Base-by-base conservation (phyloP, 805 yeast species). In the Diddensiella caesifluorescens region DNA sequence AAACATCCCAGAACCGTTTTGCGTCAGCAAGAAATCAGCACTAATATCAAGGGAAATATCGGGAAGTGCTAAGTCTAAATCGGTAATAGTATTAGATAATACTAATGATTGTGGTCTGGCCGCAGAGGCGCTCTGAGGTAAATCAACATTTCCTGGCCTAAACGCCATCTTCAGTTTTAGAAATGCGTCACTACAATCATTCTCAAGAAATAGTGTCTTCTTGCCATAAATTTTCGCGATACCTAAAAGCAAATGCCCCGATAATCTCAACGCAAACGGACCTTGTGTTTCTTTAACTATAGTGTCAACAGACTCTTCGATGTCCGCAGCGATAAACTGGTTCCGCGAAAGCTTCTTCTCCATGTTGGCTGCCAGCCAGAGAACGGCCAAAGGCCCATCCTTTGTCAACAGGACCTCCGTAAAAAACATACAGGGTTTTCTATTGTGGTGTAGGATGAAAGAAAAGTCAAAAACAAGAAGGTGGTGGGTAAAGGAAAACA, bases 291-390 rank as follows among this genome's bases (percentile, higher is more conserved):
- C 61, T 22, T 65, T 69, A 31, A 75, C 79, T 51, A 83, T 78
- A 18, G 84, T 87, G 46, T 71, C 68, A 22, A 82, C 75, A 13
- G 89, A 80, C 46, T 78, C 73, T 10, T 74, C 58, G 44, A 89
- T 79, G 52, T 83, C 75, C 10, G 95, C 81, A 52, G 75, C 79
- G 37, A 86, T 67, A 34, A 81, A 68, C 56, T 84, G 90, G 40
- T 75, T 77, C 53, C 82, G 81, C 32, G 88, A 73, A 25, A 85
- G 72, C 51, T 80, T 81, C 53, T 78, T 77, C 52, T 88, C 95
- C 63, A 88, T 73, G 57, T 85, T 88, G 16, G 95, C 90, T 6
- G 96, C 96, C 35, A 88, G 69, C 96, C 96, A 88, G 5, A 87
- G 88, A 50, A 81, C 84, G 2, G 94, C 95, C 46, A 88, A 67